Evolutionary conservation across 176 grass and related monocot genomes (phyloP).

Genomic region (Melocanna baccifera): DNA sequence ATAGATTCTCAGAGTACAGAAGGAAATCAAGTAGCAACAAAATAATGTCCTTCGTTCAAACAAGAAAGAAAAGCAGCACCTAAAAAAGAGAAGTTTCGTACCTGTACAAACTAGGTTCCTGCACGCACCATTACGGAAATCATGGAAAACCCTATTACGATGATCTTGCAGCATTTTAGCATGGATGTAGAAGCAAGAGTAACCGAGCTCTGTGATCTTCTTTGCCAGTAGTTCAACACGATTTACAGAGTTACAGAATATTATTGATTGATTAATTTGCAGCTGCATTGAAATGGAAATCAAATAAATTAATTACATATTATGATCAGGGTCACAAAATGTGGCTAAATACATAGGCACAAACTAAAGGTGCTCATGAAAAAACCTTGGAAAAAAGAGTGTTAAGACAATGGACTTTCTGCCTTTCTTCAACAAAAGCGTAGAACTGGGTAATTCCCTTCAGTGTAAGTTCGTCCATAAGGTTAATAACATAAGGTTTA

Average conservation of each 20-base stretch:
- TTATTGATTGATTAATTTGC: constrained; percentile 98
- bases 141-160: constrained; percentile 90
- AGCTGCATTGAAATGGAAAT: constrained; percentile 53
- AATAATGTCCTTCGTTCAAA: constrained; percentile 1
- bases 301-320: not conserved
- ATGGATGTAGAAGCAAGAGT: constrained; percentile 98
- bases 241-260: constrained; percentile 96
- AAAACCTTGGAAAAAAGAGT: constrained; percentile 89
- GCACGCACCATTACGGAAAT: constrained; percentile 93
- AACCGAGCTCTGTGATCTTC: constrained; percentile 93
- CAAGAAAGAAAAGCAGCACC: not conserved
- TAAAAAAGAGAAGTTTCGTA: constrained; percentile 16
- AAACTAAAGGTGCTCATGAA: not conserved
- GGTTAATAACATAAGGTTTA: constrained; percentile 88
- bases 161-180: constrained; percentile 99
- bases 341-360: not conserved
- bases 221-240: constrained; percentile 90
- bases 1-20: not conserved
- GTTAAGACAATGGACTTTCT: constrained; percentile 96
- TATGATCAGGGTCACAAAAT: not conserved
- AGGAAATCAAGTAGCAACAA: constrained; percentile 2
- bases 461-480: constrained; percentile 93
- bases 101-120: constrained; percentile 98
- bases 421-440: constrained; percentile 91
- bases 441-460: constrained; percentile 95